These are phyloP conservation scores for Pleurotus platypus DNA, from an alignment of 768 basidiomycete genomes.

Conservation along the genomic window DNA sequence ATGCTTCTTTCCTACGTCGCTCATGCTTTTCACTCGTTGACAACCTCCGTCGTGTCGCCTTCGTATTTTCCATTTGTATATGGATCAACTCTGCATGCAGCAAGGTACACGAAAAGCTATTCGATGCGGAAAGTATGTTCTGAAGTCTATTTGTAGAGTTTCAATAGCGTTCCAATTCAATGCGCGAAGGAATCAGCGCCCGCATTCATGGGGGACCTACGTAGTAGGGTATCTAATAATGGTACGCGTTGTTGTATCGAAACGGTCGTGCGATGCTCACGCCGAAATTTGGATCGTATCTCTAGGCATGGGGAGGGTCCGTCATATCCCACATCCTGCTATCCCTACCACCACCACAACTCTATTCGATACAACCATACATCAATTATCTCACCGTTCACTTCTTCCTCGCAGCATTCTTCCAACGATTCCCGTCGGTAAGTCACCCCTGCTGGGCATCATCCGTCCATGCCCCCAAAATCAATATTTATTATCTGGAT, in stretches of 20 bases:
- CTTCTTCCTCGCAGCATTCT: slow-evolving; percentile 37
- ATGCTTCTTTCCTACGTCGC: slow-evolving; percentile 7
- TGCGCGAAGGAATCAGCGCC: slow-evolving; percentile 19
- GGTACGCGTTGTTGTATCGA: slow-evolving; percentile 20
- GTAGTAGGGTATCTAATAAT: slow-evolving; percentile 44
- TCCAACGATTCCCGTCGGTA: slow-evolving; percentile 32
- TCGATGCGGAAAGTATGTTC: not conserved
- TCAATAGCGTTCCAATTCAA: slow-evolving; percentile 42
- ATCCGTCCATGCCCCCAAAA: not conserved
- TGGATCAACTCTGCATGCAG: slow-evolving; percentile 10
- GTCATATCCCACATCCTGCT: slow-evolving; percentile 40
- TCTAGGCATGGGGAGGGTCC: slow-evolving; percentile 46
- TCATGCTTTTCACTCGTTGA: slow-evolving; percentile 2
- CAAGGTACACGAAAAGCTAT: not conserved
- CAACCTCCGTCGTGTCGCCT: not conserved
- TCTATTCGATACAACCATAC: slow-evolving; percentile 41
- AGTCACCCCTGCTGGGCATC: slow-evolving; percentile 9
- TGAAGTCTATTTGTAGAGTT: slow-evolving; percentile 19
- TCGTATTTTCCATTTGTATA: slow-evolving; percentile 7
- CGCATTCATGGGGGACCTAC: slow-evolving; percentile 41
- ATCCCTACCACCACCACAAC: slow-evolving; percentile 39
- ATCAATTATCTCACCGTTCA: slow-evolving; percentile 48
- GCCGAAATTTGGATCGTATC: no score
- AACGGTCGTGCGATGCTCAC: no score
- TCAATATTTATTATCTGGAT: not conserved